Evolutionary conservation across 169 alveolate species (phyloP).

Genomic region (Plasmodium falciparum): DNA sequence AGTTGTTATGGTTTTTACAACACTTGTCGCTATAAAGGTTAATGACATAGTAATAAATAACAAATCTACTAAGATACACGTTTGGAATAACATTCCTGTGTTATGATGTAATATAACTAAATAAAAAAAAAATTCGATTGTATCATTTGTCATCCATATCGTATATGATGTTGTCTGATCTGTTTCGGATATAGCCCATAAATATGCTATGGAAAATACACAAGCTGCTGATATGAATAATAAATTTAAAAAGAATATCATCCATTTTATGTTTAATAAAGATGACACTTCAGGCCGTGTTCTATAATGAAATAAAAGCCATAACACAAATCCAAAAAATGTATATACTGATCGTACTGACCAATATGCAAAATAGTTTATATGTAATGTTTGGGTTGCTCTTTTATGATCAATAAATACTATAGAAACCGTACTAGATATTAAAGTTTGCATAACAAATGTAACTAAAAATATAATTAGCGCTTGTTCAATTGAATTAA

Average conservation of each 20-base stretch:
- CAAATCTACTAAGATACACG: constrained; percentile 87
- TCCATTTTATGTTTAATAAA: constrained; percentile 80
- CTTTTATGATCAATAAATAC: constrained; percentile 77
- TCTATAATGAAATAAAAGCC: constrained; percentile 90
- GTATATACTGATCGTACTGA: constrained; percentile 90
- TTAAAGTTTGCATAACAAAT: constrained; percentile 89
- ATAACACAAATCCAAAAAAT: constrained; percentile 85
- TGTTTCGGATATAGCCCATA: constrained; percentile 84
- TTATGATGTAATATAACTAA: constrained; percentile 88
- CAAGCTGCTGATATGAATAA: constrained; percentile 90
- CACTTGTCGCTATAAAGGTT: constrained; percentile 88
- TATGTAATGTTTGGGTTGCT: constrained; percentile 79
- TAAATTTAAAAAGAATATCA: constrained; percentile 85
- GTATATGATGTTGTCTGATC: constrained; percentile 67
- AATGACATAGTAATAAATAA: constrained; percentile 87
- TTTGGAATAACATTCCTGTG: constrained; percentile 89
- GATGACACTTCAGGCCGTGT: constrained; percentile 75
- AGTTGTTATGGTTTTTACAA: constrained; percentile 83
- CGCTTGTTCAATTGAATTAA: constrained; percentile 91
- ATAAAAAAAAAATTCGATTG: constrained; percentile 88
- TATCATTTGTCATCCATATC: constrained; percentile 88
- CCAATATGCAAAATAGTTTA: constrained; percentile 87
- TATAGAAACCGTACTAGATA: constrained; percentile 87
- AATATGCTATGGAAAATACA: constrained; percentile 86
- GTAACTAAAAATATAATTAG: constrained; percentile 89